Conservation (phyloP, 306 rosid species). For the Dryas octopetala region DNA sequence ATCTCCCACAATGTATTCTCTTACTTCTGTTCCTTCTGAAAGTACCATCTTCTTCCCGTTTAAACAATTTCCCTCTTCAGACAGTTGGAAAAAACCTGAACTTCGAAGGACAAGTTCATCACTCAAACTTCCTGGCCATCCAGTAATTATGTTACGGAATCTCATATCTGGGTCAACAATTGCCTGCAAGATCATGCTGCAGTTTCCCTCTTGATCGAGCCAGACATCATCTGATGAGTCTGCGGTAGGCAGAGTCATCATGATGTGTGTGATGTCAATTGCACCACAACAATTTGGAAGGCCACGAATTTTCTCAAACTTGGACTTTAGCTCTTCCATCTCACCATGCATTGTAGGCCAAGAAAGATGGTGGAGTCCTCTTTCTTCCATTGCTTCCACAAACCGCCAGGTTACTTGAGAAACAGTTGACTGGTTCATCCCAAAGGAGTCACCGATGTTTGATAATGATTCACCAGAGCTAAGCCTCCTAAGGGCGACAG, state of each 20-base stretch:
- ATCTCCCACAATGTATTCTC: slow-evolving; percentile 76
- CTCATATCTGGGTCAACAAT: slow-evolving; percentile 77
- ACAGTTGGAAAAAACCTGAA: slow-evolving; percentile 56
- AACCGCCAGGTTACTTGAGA: slow-evolving; percentile 87
- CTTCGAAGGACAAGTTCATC: slow-evolving; percentile 61
- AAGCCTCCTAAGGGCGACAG: slow-evolving; percentile 84
- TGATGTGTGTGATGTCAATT: slow-evolving; percentile 70
- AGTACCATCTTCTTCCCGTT: slow-evolving; percentile 47
- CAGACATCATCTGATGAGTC: slow-evolving; percentile 56
- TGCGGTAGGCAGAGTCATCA: slow-evolving; percentile 73
- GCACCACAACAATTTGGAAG: slow-evolving; percentile 92
- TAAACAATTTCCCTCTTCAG: slow-evolving; percentile 60
- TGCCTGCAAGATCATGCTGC: slow-evolving; percentile 91
- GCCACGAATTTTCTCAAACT: slow-evolving; percentile 62
- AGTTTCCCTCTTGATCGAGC: slow-evolving; percentile 76
- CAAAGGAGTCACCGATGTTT: slow-evolving; percentile 66
- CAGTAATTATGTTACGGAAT: slow-evolving; percentile 69
- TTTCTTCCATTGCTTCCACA: slow-evolving; percentile 88
- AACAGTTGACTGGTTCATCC: slow-evolving; percentile 74
- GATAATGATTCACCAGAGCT: slow-evolving; percentile 82
- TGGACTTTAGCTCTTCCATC: slow-evolving; percentile 64
- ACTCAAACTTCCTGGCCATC: slow-evolving; percentile 90
- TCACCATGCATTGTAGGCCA: slow-evolving; percentile 76
- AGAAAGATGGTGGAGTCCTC: slow-evolving; percentile 66
- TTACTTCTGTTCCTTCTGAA: slow-evolving; percentile 42